Percentiles rank a stretch among this genome's conserved stretches.
These are phyloP conservation scores for Oenanthe javanica DNA, from an alignment of 140 eudicot genomes.

Conservation along the genomic window DNA sequence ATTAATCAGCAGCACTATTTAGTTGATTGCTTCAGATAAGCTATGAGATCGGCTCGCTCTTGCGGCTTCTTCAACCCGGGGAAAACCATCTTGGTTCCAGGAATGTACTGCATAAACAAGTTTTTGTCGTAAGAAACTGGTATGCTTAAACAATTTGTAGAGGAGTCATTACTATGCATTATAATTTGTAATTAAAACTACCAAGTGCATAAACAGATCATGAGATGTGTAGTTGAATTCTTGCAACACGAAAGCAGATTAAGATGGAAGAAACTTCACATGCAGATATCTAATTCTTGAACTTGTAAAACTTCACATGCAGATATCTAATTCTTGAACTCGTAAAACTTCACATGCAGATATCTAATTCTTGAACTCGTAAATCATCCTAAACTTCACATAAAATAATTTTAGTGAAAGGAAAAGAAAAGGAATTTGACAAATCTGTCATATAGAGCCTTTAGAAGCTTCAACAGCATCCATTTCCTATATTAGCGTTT, in stretches of 20 bases:
- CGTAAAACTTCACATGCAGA: not conserved
- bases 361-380: not conserved
- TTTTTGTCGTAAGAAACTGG: not conserved
- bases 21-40: slow-evolving; percentile 31
- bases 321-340: not conserved
- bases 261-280: too few relatives aligned
- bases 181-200: not conserved
- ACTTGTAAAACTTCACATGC: not conserved
- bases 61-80: slow-evolving; percentile 68
- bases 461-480: too few relatives aligned
- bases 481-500: too few relatives aligned
- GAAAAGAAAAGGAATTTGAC: too few relatives aligned
- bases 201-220: not conserved
- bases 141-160: not conserved
- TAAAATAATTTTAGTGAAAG: not conserved
- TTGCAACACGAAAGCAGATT: not conserved
- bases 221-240: not conserved
- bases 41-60: slow-evolving; percentile 54
- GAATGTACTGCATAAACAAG: slow-evolving; percentile 42
- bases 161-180: not conserved
- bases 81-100: slow-evolving; percentile 68
- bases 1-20: not conserved
- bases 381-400: not conserved
- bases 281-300: not conserved
- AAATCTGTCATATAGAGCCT: too few relatives aligned